A percentile compares a stretch with the other conserved stretches of the same genome.
Evolutionary conservation across 371 early-diverging fungal genomes (phyloP).

Genomic region (Chytridium lagenaria): DNA sequence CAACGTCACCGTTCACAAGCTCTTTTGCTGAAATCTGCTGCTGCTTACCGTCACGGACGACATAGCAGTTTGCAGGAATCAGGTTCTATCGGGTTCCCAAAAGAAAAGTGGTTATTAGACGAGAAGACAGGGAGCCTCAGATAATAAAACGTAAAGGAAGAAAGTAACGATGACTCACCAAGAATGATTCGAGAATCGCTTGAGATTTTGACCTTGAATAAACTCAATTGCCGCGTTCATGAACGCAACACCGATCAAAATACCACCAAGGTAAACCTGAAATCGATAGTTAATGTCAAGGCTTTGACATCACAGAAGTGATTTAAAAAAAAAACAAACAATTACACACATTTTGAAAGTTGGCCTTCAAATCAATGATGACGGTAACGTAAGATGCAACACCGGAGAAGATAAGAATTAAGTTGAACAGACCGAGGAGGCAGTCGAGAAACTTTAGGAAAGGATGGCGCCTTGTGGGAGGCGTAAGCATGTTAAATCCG

Average conservation of each 20-base stretch:
- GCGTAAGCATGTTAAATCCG: constrained; percentile 85
- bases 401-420: constrained; percentile 79
- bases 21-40: constrained; percentile 68
- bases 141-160: too few species aligned
- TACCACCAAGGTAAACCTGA: constrained; percentile 83
- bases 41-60: constrained; percentile 72
- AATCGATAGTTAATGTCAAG: background rate
- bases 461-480: constrained; percentile 79
- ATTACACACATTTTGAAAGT: constrained; percentile 72
- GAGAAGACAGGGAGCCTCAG: too few species aligned
- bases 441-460: constrained; percentile 74
- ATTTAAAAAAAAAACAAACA: background rate
- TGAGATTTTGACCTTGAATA: constrained; percentile 84
- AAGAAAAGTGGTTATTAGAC: too few species aligned
- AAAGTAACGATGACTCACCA: too few species aligned
- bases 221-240: constrained; percentile 90
- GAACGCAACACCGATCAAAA: constrained; percentile 84
- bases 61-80: constrained; percentile 82
- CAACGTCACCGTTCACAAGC: constrained; percentile 86
- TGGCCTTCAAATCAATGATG: constrained; percentile 57
- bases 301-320: background rate
- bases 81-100: too few species aligned
- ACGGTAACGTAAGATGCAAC: constrained; percentile 73
- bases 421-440: constrained; percentile 56
- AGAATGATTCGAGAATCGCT: constrained; percentile 80